These are phyloP conservation scores for Thielaviopsis euricoi DNA, from an alignment of 2,329 filamentous ascomycete genomes.

Conservation along the genomic window DNA sequence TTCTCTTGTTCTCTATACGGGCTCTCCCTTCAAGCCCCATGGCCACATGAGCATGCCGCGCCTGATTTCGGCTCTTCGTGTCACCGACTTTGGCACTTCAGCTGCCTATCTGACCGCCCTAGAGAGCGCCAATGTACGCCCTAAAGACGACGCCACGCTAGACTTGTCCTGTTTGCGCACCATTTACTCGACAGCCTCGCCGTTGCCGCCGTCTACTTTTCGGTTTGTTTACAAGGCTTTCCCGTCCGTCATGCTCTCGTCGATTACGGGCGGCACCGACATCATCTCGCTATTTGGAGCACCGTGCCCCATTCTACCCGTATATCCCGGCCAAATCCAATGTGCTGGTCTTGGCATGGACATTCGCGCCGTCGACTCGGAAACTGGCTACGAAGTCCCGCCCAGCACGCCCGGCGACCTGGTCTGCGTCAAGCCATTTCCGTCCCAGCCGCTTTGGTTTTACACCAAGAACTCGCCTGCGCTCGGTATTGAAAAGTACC, in stretches of 20 bases:
- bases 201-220: conserved; percentile 84
- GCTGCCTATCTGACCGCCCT: conserved; percentile 86
- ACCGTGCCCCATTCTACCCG: conserved; percentile 59
- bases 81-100: conserved; percentile 89
- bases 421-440: conserved; percentile 73
- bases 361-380: conserved; percentile 42
- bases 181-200: conserved; percentile 88
- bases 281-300: conserved; percentile 91
- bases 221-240: conserved; percentile 76
- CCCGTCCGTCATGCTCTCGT: conserved; percentile 67
- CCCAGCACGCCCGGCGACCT: conserved; percentile 67
- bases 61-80: conserved; percentile 61
- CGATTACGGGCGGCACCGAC: conserved; percentile 91
- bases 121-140: conserved; percentile 54
- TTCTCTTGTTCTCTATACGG: conserved; percentile 78
- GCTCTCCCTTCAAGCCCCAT: conserved; percentile 70
- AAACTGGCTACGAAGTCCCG: conserved; percentile 36
- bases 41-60: conserved; percentile 68
- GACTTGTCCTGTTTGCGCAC: conserved; percentile 54
- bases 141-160: conserved; percentile 28
- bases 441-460: conserved; percentile 87
- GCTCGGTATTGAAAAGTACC: conserved; percentile 59
- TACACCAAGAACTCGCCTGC: conserved; percentile 25
- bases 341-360: conserved; percentile 66
- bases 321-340: conserved; percentile 59